Evolutionary conservation across 2,329 filamentous ascomycete genomes (phyloP), one percentile per base, ranked within the genome.

Genomic region (Exophiala xenobiotica): DNA sequence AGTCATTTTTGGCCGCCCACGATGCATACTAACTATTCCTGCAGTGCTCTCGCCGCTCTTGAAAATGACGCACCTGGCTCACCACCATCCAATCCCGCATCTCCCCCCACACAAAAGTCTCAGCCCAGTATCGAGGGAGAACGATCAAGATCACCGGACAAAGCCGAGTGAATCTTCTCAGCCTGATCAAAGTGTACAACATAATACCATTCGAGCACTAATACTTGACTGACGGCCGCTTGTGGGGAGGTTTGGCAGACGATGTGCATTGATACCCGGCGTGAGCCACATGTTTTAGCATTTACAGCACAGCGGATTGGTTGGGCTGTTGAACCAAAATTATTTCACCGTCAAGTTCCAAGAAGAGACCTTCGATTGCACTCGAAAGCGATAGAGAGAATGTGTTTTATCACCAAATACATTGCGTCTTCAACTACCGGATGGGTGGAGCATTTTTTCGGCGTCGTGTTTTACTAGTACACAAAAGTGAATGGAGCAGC

Each of bases 41-140:
- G 24, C 53, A 77, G 75, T 67, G 74, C 75, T 52, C 67, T 78
- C 42, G 75, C 74, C 55, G 64, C 62, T 54, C 67, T 77, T 59
- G 73, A 76, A 64, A 58, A 70, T 60, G 71, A 71, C 63, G 66
- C 74, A 63, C 72, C 73, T 23, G 71, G 70, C 18, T 77, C 75
- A 46, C 74, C 74, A 35, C 73, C 74, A 26, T 76, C 73, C 19
- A 70, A 73, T 62, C 72, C 72, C 29, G 68, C 72, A 37, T 77
- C 75, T 24, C 75, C 75, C 48, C 65, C 70, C 50, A 65, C 71
- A 49, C 69, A 69, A 51, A 77, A 76, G 62, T 69, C 72, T 40
- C 72, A 73, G 64, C 73, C 73, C 46, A 68, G 67, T 44, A 65
- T 68, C 56, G 70, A 73, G 60, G 70, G 69, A 56, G 68, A 69